Percentiles rank a stretch among this genome's conserved stretches.
Evolutionary conservation across 345 rosid genomes (phyloP).

Genomic region (Euphorbia pulcherrima): DNA sequence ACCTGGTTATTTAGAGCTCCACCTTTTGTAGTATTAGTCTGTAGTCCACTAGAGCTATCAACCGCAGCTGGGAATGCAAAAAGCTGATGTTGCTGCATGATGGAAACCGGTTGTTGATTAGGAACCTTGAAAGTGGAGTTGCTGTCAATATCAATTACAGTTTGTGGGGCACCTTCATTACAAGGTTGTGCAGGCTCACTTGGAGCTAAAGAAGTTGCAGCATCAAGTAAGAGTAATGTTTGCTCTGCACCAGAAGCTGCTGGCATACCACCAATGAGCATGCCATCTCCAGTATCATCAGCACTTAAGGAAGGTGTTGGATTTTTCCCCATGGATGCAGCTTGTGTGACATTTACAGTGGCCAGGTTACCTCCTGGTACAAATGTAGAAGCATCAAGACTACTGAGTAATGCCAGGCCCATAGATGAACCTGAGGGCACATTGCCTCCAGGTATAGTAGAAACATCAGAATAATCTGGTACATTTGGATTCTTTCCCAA

Average conservation of each 20-base stretch:
- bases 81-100: constrained; percentile 24
- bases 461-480: constrained; percentile 12
- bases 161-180: constrained; percentile 22
- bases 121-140: constrained; percentile 12
- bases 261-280: not conserved
- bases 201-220: constrained; percentile 18
- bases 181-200: constrained; percentile 21
- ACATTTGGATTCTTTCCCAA: constrained; percentile 14
- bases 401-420: constrained; percentile 14
- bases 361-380: not conserved
- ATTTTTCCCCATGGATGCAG: too few species aligned
- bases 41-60: constrained; percentile 19
- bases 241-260: not conserved
- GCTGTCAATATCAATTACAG: constrained; percentile 7
- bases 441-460: constrained; percentile 21
- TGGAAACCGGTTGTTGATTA: constrained; percentile 15
- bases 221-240: constrained; percentile 11
- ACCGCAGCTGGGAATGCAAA: constrained; percentile 18
- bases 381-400: constrained; percentile 9
- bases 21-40: constrained; percentile 18
- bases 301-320: too few species aligned
- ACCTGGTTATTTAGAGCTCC: constrained; percentile 40
- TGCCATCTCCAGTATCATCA: constrained; percentile 3
- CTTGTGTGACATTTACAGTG: not conserved
- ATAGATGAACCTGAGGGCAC: constrained; percentile 17